Evolutionary conservation across 352 stramenopile genomes (phyloP).

Genomic region (Phytophthora europaea): DNA sequence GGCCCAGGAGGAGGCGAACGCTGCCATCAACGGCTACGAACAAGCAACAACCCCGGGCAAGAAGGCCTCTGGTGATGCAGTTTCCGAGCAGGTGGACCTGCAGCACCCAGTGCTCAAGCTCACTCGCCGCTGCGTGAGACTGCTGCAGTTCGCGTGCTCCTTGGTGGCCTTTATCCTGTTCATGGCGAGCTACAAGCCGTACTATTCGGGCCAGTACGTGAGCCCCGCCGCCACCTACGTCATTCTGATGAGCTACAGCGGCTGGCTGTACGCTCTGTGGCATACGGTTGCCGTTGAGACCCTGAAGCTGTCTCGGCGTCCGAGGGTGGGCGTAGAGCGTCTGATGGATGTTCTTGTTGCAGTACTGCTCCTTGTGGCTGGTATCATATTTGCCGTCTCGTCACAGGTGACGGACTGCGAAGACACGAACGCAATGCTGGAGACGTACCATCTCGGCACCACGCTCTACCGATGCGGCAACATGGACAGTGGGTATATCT

Average conservation of each 20-base stretch:
- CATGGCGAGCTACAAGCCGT: constrained; percentile 42
- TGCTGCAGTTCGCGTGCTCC: constrained; percentile 40
- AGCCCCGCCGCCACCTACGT: constrained; percentile 39
- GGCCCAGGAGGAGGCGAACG: background rate
- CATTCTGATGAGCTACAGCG: constrained; percentile 47
- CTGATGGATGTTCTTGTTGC: constrained; percentile 39
- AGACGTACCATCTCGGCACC: constrained; percentile 35
- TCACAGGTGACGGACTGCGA: constrained; percentile 38
- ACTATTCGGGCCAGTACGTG: constrained; percentile 49
- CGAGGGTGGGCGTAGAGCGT: constrained; percentile 37
- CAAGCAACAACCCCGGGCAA: background rate
- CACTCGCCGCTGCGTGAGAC: constrained; percentile 25
- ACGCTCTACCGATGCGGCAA: constrained; percentile 52
- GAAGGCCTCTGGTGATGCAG: background rate
- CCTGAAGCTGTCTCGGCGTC: constrained; percentile 42
- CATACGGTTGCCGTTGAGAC: constrained; percentile 44
- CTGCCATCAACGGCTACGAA: constrained; percentile 4
- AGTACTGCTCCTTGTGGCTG: constrained; percentile 34
- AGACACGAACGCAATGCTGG: constrained; percentile 31
- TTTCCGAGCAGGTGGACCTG: constrained; percentile 13
- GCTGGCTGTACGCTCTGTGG: constrained; percentile 46
- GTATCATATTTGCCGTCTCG: constrained; percentile 38
- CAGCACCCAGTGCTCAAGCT: constrained; percentile 30
- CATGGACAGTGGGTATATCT: constrained; percentile 52
- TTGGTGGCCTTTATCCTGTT: constrained; percentile 30